Evolutionary conservation across 192 early-diverging fungal species (phyloP), one percentile per base, ranked within the genome.

Genomic region (Thamnidium elegans): DNA sequence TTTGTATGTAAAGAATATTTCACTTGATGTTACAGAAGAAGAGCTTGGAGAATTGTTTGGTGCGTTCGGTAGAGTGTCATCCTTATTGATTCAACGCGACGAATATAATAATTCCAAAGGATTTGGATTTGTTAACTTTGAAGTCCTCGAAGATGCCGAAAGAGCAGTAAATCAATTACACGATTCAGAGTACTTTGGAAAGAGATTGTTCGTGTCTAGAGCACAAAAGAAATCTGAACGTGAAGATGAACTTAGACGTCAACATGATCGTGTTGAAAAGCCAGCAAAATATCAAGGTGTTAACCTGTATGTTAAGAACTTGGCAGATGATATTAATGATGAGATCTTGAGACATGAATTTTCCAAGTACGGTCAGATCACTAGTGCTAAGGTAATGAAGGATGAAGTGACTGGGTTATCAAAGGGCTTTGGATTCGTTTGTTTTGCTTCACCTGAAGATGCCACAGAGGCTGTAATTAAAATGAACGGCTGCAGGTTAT

Each of bases 381-480:
- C 92, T 68, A 90, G 88, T 61, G 90, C 90, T 73, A 92, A 92
- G 81, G 86, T 96, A 52, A 96, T 96, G 94, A 73, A 78, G 65
- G 92, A 96, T 75, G 94, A 96, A n/a, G 87, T 87, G 67, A 69
- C 67, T 65, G 58, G 54, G 20, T 0, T 50, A n/a, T 90, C 90
- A 62, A 89, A 90, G 70, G 92, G 92, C 13, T 96, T 96, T 68
- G 94, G 94, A n/a, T 96, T 96, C 75, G 94, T 96, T 23, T 96
- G 94, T 81, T 96, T 92, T 83, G 85, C 88, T 43, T 79, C 87
- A 21, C 90, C 92, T 53, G 91, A 92, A 68, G 94, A 96, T 78
- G 94, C 94, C 46, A 90, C 81, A 74, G 89, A 89, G 81, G 94
- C 94, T 60, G 91, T 91, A 39, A 81, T 86, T 58, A 92, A 94